phyloP scores from a whole-genome alignment of 2,329 filamentous ascomycete genomes.

The Zasmidium cellare region DNA sequence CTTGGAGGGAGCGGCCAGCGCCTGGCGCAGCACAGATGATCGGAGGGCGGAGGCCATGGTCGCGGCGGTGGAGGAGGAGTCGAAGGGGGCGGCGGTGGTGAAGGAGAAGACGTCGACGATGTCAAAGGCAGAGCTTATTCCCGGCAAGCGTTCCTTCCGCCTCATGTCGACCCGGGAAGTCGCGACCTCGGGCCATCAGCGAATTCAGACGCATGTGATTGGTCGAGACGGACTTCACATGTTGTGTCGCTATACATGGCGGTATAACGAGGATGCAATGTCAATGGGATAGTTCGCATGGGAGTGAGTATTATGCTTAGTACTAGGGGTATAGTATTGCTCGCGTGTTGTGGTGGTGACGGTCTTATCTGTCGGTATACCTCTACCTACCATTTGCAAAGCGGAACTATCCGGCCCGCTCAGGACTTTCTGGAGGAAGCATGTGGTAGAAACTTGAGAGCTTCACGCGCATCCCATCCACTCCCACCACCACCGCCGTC shows the following conservation, averaged over 20 bases:
- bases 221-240: background rate
- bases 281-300: no score
- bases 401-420: background rate
- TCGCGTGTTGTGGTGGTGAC: no score
- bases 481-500: constrained; percentile 22
- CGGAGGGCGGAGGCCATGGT: constrained; percentile 57
- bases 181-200: background rate
- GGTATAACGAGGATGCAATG: no score
- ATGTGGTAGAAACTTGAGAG: constrained; percentile 1
- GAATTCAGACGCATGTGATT: constrained; percentile 3
- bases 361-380: no score
- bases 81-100: constrained; percentile 7
- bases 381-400: background rate
- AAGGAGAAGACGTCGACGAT: constrained; percentile 2
- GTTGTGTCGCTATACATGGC: no score
- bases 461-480: constrained; percentile 34
- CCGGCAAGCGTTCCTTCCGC: background rate
- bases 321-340: no score
- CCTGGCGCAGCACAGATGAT: constrained; percentile 51
- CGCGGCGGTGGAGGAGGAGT: constrained; percentile 21
- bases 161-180: constrained; percentile 3
- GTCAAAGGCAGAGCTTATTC: background rate
- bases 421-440: background rate
- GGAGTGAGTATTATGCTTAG: no score
- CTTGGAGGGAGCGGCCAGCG: constrained; percentile 40